Percentiles rank a stretch among this genome's conserved stretches.
phyloP scores from a whole-genome alignment of 148 eudicot species.

The Hydrangea macrophylla region DNA sequence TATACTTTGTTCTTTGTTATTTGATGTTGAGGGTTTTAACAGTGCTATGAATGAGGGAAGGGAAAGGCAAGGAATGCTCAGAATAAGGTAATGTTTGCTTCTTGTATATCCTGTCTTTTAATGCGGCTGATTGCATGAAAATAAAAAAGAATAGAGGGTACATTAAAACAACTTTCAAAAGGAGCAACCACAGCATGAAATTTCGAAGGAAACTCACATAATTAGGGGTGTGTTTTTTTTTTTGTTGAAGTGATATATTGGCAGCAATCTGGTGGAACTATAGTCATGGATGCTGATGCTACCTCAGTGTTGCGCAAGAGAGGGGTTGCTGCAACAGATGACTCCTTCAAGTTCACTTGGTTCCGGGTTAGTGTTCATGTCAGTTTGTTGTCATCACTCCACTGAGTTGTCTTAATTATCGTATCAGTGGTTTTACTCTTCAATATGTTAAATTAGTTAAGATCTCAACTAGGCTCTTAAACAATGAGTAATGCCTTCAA shows the following conservation, averaged over 20 bases:
- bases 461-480: no score
- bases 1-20: no score
- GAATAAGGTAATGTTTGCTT: constrained; percentile 50
- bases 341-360: constrained; percentile 81
- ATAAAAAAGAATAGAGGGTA: background rate
- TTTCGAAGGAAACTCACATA: background rate
- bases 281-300: constrained; percentile 94
- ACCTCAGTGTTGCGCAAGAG: constrained; percentile 68
- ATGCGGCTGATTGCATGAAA: background rate
- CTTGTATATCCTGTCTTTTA: background rate
- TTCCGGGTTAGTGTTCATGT: constrained; percentile 49
- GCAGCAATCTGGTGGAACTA: constrained; percentile 78
- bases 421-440: background rate
- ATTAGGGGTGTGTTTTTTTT: background rate
- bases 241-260: constrained; percentile 13
- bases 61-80: constrained; percentile 87
- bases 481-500: no score
- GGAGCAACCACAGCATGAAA: background rate
- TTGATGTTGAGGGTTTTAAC: constrained; percentile 71
- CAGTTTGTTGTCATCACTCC: background rate
- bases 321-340: constrained; percentile 66
- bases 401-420: background rate
- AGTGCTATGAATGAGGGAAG: constrained; percentile 87
- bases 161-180: background rate
- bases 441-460: no score